These are phyloP conservation scores for Corynascus novoguineensis DNA, from an alignment of 495 filamentous ascomycete species.

Conservation along the genomic window DNA sequence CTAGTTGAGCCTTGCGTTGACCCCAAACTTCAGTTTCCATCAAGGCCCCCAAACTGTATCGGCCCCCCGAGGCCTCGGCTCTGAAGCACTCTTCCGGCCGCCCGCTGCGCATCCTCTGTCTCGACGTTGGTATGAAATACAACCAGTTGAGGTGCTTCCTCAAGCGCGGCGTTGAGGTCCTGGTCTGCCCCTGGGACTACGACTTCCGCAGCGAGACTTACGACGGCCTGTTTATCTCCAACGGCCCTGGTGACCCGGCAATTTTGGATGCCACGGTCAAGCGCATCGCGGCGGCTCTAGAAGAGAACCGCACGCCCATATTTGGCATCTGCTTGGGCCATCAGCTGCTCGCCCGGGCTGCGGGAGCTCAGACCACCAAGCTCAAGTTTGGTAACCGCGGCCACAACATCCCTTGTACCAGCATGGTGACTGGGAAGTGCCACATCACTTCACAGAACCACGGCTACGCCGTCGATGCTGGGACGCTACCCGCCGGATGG, in stretches of 20 bases:
- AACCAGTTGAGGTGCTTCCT: slow-evolving; percentile 94
- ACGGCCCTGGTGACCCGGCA: slow-evolving; percentile 93
- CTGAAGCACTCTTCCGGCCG: slow-evolving; percentile 85
- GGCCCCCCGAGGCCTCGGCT: slow-evolving; percentile 55
- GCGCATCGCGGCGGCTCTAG: slow-evolving; percentile 65
- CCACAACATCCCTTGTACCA: slow-evolving; percentile 97
- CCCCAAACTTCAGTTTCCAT: slow-evolving; percentile 70
- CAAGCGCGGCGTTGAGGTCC: slow-evolving; percentile 83
- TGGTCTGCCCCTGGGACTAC: slow-evolving; percentile 93
- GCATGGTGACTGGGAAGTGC: slow-evolving; percentile 86
- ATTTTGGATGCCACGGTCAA: slow-evolving; percentile 69
- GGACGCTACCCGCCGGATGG: slow-evolving; percentile 71
- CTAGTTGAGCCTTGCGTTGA: slow-evolving; percentile 23
- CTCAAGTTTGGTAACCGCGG: slow-evolving; percentile 99
- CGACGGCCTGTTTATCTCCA: slow-evolving; percentile 95
- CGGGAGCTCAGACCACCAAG: slow-evolving; percentile 81
- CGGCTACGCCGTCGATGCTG: slow-evolving; percentile 84
- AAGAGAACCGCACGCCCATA: slow-evolving; percentile 73
- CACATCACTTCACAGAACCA: slow-evolving; percentile 99
- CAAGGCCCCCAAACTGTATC: slow-evolving; percentile 72
- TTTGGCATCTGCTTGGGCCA: slow-evolving; percentile 98
- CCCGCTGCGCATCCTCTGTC: slow-evolving; percentile 74
- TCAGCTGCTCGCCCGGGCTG: slow-evolving; percentile 85
- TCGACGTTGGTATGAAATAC: slow-evolving; percentile 96
- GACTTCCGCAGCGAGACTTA: slow-evolving; percentile 79